Evolutionary conservation across 1,284 basidiomycete species (phyloP).

Genomic region (Ceratobasidium sp.): DNA sequence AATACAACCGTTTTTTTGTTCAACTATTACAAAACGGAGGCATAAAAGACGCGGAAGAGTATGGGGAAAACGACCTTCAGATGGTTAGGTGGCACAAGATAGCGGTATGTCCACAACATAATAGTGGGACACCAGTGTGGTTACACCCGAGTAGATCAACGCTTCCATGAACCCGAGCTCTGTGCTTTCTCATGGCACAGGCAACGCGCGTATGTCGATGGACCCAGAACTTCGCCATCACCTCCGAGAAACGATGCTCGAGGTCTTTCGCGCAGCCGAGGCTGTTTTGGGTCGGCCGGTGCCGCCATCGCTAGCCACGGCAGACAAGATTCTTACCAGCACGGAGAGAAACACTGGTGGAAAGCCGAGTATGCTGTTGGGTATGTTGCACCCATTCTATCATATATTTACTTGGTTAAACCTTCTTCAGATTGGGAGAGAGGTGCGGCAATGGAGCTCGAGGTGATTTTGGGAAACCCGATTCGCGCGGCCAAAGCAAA

Average conservation of each 20-base stretch:
- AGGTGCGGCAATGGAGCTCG: slow-evolving; percentile 53
- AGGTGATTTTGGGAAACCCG: slow-evolving; percentile 53
- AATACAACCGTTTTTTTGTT: slow-evolving; percentile 47
- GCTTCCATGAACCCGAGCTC: slow-evolving; percentile 55
- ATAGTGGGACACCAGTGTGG: background rate
- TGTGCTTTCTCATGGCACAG: slow-evolving; percentile 54
- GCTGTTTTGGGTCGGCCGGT: slow-evolving; percentile 51
- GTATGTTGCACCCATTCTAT: background rate
- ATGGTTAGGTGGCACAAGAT: slow-evolving; percentile 57
- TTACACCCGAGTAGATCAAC: slow-evolving; percentile 50
- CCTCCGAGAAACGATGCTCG: slow-evolving; percentile 53
- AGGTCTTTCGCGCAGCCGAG: slow-evolving; percentile 53
- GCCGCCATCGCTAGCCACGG: slow-evolving; percentile 51
- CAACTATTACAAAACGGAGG: slow-evolving; percentile 51
- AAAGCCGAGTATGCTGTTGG: slow-evolving; percentile 54
- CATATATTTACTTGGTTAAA: background rate
- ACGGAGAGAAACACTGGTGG: slow-evolving; percentile 53
- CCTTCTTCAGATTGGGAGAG: slow-evolving; percentile 52
- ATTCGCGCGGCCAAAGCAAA: slow-evolving; percentile 52
- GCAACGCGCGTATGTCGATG: slow-evolving; percentile 53
- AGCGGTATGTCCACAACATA: slow-evolving; percentile 43
- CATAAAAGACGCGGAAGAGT: slow-evolving; percentile 54
- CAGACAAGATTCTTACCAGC: slow-evolving; percentile 52
- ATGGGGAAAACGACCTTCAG: slow-evolving; percentile 53
- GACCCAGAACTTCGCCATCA: slow-evolving; percentile 52